phyloP scores from a whole-genome alignment of 345 rosid genomes.

The Arabidopsis arenosa region DNA sequence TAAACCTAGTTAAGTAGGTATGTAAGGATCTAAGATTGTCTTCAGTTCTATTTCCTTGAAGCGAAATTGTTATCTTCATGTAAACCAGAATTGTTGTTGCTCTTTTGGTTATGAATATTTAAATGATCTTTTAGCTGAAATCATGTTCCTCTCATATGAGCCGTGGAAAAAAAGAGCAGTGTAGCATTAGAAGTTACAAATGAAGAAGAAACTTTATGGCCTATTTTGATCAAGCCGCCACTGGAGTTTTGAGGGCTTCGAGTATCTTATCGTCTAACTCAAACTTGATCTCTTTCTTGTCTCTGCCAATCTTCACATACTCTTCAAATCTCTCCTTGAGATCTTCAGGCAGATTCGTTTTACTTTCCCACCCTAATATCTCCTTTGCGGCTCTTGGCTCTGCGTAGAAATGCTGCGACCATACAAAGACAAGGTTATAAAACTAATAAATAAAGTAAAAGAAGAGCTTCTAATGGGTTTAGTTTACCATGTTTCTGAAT shows the following conservation, averaged over 20 bases:
- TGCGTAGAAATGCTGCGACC: constrained; percentile 85
- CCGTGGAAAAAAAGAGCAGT: not conserved
- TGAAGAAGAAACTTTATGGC: constrained; percentile 4
- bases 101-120: constrained; percentile 19
- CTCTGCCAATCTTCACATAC: constrained; percentile 82
- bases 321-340: constrained; percentile 80
- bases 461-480: constrained; percentile 4
- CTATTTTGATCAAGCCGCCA: constrained; percentile 49
- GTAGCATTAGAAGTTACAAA: constrained; percentile 27
- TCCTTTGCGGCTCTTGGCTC: constrained; percentile 97
- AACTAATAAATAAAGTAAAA: not conserved
- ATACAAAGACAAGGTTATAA: constrained; percentile 17
- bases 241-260: constrained; percentile 74
- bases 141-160: constrained; percentile 33
- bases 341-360: constrained; percentile 81
- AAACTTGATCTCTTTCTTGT: constrained; percentile 77
- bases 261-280: constrained; percentile 86
- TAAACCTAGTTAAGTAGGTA: constrained; percentile 24
- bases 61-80: not conserved
- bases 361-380: constrained; percentile 70
- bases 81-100: constrained; percentile 17
- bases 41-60: constrained; percentile 24
- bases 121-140: constrained; percentile 22
- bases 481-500: constrained; percentile 83
- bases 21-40: constrained; percentile 29